Evolutionary conservation across 129 eudicot genomes (phyloP), one percentile per base, ranked within the genome.

Genomic region (Logfia minima): DNA sequence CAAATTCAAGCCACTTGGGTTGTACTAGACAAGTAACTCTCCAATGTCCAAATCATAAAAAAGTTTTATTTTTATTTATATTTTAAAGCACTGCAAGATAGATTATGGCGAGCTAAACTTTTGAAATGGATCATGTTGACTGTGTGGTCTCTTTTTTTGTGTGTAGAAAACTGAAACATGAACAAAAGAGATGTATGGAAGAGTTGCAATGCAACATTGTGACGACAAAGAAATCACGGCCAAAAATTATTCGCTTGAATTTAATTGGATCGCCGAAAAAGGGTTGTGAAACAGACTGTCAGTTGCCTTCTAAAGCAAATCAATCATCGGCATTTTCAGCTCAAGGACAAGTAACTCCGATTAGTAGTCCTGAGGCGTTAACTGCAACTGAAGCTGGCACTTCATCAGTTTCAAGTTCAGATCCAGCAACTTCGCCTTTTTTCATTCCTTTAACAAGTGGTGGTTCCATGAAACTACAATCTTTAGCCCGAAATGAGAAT

Each of bases 161-260:
- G 60, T 86, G 79, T 86, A 95, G 99, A 77, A 88, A 95, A n/a
- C 92, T 95, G 52, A 95, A 86, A 79, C 87, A 87, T 4, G 97
- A 95, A 77, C 87, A 82, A 69, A 95, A 91, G 59, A 81, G 86
- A 23, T 95, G 99, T 80, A 92, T 88, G 97, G 97, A 91, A 78
- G 99, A 91, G 84, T 83, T 95, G 21, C 97, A 91, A 77, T 95
- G 99, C 96, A 95, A 95, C 86, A 91, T 95, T 31, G 96, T 92
- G 63, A 84, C 83, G 2, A 86, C 91, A 86, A 95, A 91, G 70
- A 84, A 85, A 58, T 87, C 92, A 32, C 92, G 82, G 55, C 86
- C 99, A 32, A 95, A 95, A 84, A 87, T 95, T 74, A 89, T 95
- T 23, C 90, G 99, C 5, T 83, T 95, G 13, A 95, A 89, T 84